Conservation (phyloP, 192 early-diverging fungal genomes). For the Powellomyces hirtus region DNA sequence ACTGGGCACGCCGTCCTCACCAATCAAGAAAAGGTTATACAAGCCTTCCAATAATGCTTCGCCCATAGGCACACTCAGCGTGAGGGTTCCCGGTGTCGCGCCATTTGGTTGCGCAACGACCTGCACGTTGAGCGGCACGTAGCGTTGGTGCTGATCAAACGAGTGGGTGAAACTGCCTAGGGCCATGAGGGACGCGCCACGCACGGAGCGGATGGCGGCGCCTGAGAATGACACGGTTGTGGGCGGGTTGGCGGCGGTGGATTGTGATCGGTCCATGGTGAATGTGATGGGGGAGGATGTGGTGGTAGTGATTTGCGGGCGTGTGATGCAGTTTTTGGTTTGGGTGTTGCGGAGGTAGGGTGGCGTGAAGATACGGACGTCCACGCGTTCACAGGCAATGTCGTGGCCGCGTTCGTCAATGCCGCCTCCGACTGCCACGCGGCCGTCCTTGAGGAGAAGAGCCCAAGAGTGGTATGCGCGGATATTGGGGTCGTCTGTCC, state of each 20-base stretch:
- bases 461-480: constrained; percentile 13
- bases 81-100: not conserved
- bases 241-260: not conserved
- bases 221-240: constrained; percentile 5
- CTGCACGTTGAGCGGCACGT: not conserved
- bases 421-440: constrained; percentile 14
- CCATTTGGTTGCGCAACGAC: not conserved
- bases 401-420: constrained; percentile 1
- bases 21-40: constrained; percentile 1
- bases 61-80: not conserved
- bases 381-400: constrained; percentile 13
- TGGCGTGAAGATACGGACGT: constrained; percentile 18
- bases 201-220: not conserved
- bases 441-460: constrained; percentile 7
- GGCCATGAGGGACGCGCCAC: constrained; percentile 13
- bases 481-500: not conserved
- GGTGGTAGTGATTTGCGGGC: not conserved
- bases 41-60: not conserved
- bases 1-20: not conserved
- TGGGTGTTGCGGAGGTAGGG: not conserved
- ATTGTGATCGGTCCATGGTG: not conserved
- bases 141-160: constrained; percentile 16
- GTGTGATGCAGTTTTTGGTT: constrained; percentile 4
- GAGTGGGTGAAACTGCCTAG: constrained; percentile 13
- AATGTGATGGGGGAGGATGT: not conserved